These are phyloP conservation scores for Tremellales sp. DNA, from an alignment of 1,284 basidiomycete species.

Conservation along the genomic window DNA sequence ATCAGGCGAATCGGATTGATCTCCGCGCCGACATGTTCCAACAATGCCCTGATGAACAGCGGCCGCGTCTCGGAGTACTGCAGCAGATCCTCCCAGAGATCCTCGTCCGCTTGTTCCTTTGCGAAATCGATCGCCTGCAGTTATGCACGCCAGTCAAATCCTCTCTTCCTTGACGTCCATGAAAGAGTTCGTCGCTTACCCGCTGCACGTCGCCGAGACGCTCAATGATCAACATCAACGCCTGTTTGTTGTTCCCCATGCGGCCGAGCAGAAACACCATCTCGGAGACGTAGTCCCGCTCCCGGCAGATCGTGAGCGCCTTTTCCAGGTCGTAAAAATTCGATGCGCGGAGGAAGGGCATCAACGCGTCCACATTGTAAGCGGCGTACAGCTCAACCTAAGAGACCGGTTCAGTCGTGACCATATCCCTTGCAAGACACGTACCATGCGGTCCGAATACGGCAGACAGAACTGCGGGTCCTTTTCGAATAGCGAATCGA, in stretches of 20 bases:
- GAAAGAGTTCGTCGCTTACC: constrained; percentile 50
- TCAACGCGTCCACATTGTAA: constrained; percentile 70
- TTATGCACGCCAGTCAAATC: background rate
- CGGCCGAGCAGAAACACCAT: constrained; percentile 97
- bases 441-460: constrained; percentile 79
- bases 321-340: constrained; percentile 87
- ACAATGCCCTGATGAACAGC: constrained; percentile 84
- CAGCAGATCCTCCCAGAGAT: constrained; percentile 96
- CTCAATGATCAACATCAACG: constrained; percentile 91
- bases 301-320: constrained; percentile 82
- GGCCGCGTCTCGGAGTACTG: constrained; percentile 92
- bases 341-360: constrained; percentile 87
- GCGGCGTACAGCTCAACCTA: constrained; percentile 89
- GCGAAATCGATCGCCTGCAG: constrained; percentile 92
- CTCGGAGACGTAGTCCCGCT: constrained; percentile 83
- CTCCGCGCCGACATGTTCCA: constrained; percentile 94
- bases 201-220: constrained; percentile 86
- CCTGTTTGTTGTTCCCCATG: constrained; percentile 96
- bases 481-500: constrained; percentile 83
- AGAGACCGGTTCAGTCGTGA: background rate
- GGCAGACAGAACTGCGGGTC: constrained; percentile 76
- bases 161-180: constrained; percentile 7
- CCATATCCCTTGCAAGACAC: constrained; percentile 10
- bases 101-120: constrained; percentile 93
- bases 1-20: constrained; percentile 95